Evolutionary conservation across 2,329 filamentous ascomycete species (phyloP).

Genomic region (Phyllosticta citriasiana): DNA sequence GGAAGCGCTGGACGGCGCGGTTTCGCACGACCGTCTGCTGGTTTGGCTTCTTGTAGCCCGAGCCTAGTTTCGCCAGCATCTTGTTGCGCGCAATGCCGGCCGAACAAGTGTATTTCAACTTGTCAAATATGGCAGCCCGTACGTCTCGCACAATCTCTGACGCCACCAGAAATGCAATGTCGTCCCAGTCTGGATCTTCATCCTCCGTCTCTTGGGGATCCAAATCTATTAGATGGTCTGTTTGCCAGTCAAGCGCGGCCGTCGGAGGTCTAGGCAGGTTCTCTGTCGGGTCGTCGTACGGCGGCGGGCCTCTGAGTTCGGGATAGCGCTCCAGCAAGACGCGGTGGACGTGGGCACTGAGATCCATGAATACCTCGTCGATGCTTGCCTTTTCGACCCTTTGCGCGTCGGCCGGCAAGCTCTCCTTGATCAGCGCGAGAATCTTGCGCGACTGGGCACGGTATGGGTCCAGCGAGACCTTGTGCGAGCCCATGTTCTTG

Average conservation of each 20-base stretch:
- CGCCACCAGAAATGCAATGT: conserved; percentile 67
- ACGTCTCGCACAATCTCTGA: conserved; percentile 80
- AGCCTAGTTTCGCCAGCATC: conserved; percentile 89
- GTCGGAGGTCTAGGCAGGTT: conserved; percentile 61
- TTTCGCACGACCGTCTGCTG: conserved; percentile 89
- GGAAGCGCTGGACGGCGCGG: conserved; percentile 67
- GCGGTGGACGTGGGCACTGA: conserved; percentile 73
- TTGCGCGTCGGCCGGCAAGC: conserved; percentile 55
- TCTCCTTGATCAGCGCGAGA: conserved; percentile 64
- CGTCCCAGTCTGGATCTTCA: conserved; percentile 90
- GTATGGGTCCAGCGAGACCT: conserved; percentile 91
- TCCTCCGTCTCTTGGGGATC: conserved; percentile 63
- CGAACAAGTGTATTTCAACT: conserved; percentile 81
- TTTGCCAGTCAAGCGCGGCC: conserved; percentile 70
- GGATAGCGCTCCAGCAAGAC: conserved; percentile 67
- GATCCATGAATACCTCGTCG: conserved; percentile 90
- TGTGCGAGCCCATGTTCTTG: conserved; percentile 73
- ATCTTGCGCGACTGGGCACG: conserved; percentile 76
- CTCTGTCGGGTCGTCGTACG: conserved; percentile 63
- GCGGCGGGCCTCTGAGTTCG: conserved; percentile 56
- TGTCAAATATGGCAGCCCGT: conserved; percentile 56
- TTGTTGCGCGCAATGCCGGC: conserved; percentile 86
- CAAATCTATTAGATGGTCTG: conserved; percentile 72
- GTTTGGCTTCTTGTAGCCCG: conserved; percentile 85
- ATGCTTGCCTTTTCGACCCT: conserved; percentile 88